Evolutionary conservation across 495 filamentous ascomycete genomes (phyloP).

Genomic region (Schizothecium vesticola): DNA sequence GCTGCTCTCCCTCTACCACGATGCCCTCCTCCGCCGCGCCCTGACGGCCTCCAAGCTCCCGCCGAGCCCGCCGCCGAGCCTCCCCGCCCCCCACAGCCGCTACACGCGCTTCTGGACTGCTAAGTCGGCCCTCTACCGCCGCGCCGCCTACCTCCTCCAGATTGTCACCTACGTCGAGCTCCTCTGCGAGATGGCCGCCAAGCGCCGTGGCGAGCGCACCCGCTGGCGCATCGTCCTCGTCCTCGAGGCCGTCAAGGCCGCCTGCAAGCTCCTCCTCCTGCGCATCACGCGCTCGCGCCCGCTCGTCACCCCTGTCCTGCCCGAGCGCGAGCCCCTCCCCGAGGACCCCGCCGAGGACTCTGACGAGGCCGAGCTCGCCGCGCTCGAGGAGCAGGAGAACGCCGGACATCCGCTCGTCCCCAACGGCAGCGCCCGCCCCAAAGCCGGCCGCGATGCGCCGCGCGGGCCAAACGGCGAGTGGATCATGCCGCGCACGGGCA

Average conservation of each 20-base stretch:
- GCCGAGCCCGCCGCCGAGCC: slow-evolving; percentile 35
- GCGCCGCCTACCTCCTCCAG: slow-evolving; percentile 72
- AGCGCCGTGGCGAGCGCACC: slow-evolving; percentile 71
- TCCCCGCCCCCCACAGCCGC: slow-evolving; percentile 72
- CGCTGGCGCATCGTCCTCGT: slow-evolving; percentile 88
- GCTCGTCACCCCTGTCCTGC: slow-evolving; percentile 76
- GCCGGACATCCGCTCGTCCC: slow-evolving; percentile 6
- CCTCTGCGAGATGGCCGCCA: slow-evolving; percentile 79
- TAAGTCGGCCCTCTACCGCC: slow-evolving; percentile 67
- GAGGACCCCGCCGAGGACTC: slow-evolving; percentile 48
- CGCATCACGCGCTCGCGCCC: slow-evolving; percentile 78
- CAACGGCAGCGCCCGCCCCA: slow-evolving; percentile 1
- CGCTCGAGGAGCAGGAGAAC: slow-evolving; percentile 23
- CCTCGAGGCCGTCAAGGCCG: slow-evolving; percentile 79
- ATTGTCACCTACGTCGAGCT: slow-evolving; percentile 91
- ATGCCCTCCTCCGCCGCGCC: slow-evolving; percentile 73
- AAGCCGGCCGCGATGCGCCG: slow-evolving; percentile 17
- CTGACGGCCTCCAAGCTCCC: slow-evolving; percentile 42
- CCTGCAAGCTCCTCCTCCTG: slow-evolving; percentile 77
- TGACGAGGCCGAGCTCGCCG: slow-evolving; percentile 28
- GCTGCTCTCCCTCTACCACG: slow-evolving; percentile 89
- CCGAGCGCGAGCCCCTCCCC: slow-evolving; percentile 70
- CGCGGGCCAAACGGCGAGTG: slow-evolving; percentile 51
- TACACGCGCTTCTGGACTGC: slow-evolving; percentile 88
- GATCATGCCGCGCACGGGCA: slow-evolving; percentile 92